Evolutionary conservation across 306 rosid species (phyloP).

Genomic region (Biancaea sappan): DNA sequence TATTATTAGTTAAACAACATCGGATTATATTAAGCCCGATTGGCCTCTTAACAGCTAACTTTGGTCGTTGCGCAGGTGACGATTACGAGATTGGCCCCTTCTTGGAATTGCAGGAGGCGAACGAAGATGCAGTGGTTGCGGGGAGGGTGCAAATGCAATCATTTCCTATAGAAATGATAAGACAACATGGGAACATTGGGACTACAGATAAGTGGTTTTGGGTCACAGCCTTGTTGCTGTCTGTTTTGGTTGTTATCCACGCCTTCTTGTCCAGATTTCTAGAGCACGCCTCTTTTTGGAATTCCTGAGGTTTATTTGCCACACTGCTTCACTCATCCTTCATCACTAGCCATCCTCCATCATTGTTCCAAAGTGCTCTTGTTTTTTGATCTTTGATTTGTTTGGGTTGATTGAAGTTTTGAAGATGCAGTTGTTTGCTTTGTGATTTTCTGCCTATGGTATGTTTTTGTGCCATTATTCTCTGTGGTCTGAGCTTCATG

Average conservation of each 20-base stretch:
- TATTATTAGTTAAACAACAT: too few species aligned
- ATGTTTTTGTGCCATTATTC: too few species aligned
- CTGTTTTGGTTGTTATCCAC: not conserved
- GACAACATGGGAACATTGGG: not conserved
- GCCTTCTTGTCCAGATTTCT: not conserved
- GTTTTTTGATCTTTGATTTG: too few species aligned
- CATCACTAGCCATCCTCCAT: too few species aligned
- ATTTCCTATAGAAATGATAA: not conserved
- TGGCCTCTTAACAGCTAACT: not conserved
- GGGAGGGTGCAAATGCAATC: not conserved
- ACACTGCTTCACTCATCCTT: too few species aligned
- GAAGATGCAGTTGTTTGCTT: too few species aligned
- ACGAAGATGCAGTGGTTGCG: too few species aligned
- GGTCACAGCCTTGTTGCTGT: not conserved
- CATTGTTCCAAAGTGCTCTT: too few species aligned
- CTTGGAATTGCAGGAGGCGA: not conserved
- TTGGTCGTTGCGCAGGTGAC: not conserved
- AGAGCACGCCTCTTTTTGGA: not conserved
- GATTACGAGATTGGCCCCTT: not conserved
- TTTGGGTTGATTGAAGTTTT: too few species aligned
- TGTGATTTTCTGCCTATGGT: too few species aligned
- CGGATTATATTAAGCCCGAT: too few species aligned
- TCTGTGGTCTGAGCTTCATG: too few species aligned
- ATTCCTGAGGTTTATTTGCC: not conserved
- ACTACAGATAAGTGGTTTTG: not conserved